Percentiles rank a stretch among this genome's conserved stretches.
Conservation (phyloP, 148 eudicot species). For the Chenopodium album region DNA sequence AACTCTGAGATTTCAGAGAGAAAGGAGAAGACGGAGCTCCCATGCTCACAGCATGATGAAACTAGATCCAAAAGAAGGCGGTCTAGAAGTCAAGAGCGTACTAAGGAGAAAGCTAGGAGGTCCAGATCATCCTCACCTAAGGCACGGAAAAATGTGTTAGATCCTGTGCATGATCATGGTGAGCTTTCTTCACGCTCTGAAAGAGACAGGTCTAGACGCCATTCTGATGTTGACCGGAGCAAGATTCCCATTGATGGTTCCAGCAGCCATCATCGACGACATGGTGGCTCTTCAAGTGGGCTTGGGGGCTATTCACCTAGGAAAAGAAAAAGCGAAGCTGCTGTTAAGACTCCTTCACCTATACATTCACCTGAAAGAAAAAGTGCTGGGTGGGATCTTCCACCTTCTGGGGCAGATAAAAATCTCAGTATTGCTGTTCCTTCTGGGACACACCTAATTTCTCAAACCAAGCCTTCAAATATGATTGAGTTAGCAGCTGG, state of each 20-base stretch:
- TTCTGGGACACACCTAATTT: constrained; percentile 41
- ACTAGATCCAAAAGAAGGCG: constrained; percentile 60
- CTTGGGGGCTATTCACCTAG: constrained; percentile 98
- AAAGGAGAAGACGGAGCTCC: constrained; percentile 44
- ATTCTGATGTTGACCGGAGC: constrained; percentile 58
- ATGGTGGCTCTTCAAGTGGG: constrained; percentile 61
- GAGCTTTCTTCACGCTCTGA: constrained; percentile 44
- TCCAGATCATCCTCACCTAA: constrained; percentile 65
- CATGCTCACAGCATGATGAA: constrained; percentile 43
- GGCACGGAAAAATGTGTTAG: constrained; percentile 43
- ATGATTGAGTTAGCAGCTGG: constrained; percentile 36
- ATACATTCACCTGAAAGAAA: constrained; percentile 76
- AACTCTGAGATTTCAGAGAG: constrained; percentile 40
- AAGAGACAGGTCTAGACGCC: constrained; percentile 56
- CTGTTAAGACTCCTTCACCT: constrained; percentile 77
- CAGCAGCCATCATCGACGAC: constrained; percentile 48
- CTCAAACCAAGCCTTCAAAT: constrained; percentile 42
- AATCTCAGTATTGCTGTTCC: constrained; percentile 29
- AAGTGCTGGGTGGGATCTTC: constrained; percentile 73
- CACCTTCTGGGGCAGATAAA: constrained; percentile 42
- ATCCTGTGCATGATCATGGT: constrained; percentile 46
- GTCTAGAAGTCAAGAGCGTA: constrained; percentile 75
- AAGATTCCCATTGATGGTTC: constrained; percentile 54
- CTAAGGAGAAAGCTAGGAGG: constrained; percentile 53
- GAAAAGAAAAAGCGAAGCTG: constrained; percentile 85